These are phyloP conservation scores for Penicillium steckii DNA, from an alignment of 495 filamentous ascomycete species.

Conservation along the genomic window DNA sequence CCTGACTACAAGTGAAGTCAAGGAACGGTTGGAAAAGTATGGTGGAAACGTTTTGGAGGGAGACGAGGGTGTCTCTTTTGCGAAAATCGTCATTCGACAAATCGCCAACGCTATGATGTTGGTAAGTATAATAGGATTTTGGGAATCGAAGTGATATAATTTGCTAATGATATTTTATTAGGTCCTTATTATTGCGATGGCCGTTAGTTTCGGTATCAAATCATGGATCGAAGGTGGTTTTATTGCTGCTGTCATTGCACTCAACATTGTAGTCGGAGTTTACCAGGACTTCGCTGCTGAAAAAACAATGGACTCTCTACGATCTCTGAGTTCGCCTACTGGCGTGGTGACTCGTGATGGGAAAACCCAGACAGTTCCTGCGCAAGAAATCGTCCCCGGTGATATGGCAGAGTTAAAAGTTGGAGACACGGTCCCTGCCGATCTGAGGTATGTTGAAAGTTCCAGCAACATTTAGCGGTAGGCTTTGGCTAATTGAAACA, in stretches of 20 bases:
- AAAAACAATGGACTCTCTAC: slow-evolving; percentile 73
- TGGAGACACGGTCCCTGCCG: slow-evolving; percentile 81
- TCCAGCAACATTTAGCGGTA: neutral
- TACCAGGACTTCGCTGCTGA: slow-evolving; percentile 70
- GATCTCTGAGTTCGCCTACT: slow-evolving; percentile 61
- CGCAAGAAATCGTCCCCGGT: slow-evolving; percentile 57
- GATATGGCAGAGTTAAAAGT: slow-evolving; percentile 76
- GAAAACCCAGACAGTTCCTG: slow-evolving; percentile 49
- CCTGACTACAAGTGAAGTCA: slow-evolving; percentile 54
- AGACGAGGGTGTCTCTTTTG: slow-evolving; percentile 54
- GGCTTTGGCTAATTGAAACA: slow-evolving; percentile 2
- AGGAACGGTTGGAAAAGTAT: slow-evolving; percentile 52
- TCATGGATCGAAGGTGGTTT: slow-evolving; percentile 74
- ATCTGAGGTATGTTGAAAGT: slow-evolving; percentile 42
- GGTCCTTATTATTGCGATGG: slow-evolving; percentile 69
- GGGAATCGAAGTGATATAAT: neutral
- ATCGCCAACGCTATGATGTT: slow-evolving; percentile 69
- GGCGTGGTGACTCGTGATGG: slow-evolving; percentile 57
- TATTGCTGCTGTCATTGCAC: slow-evolving; percentile 59
- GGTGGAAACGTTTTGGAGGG: slow-evolving; percentile 64
- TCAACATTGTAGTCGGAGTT: slow-evolving; percentile 69
- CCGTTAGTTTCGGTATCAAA: slow-evolving; percentile 64
- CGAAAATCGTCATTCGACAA: slow-evolving; percentile 59
- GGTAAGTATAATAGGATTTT: slow-evolving; percentile 26
- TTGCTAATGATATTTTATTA: slow-evolving; percentile 20